These are phyloP conservation scores for Pseudocercospora pini-densiflorae DNA, from an alignment of 2,329 filamentous ascomycete species.

Conservation along the genomic window DNA sequence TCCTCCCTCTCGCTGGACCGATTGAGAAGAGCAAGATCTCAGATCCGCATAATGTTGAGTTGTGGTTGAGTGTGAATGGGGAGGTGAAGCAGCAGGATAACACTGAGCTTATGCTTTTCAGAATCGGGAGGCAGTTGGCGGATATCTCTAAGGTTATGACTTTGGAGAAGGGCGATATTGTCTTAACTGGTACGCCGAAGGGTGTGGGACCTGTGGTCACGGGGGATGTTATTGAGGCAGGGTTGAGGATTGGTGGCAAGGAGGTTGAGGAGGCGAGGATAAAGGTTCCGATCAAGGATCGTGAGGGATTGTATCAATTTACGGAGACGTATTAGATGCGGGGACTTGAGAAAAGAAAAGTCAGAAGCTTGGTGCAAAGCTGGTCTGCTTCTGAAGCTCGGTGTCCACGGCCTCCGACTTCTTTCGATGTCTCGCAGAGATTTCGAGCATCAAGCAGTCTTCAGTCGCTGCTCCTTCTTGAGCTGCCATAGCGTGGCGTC, in stretches of 20 bases:
- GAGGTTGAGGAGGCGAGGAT: slow-evolving; percentile 85
- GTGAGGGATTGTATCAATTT: slow-evolving; percentile 77
- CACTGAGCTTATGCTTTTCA: slow-evolving; percentile 93
- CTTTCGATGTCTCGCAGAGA: too few relatives aligned
- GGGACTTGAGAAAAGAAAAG: neutral
- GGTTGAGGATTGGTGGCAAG: slow-evolving; percentile 77
- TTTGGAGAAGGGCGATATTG: slow-evolving; percentile 86
- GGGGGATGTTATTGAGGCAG: slow-evolving; percentile 86
- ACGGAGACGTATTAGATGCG: slow-evolving; percentile 50
- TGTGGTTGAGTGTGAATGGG: slow-evolving; percentile 85
- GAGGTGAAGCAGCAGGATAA: slow-evolving; percentile 80
- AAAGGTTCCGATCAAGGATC: slow-evolving; percentile 81
- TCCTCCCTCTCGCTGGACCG: slow-evolving; percentile 81
- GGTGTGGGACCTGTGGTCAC: slow-evolving; percentile 85
- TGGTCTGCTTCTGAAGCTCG: too few relatives aligned
- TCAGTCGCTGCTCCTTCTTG: too few relatives aligned
- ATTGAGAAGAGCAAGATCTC: slow-evolving; percentile 81
- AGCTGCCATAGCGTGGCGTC: too few relatives aligned
- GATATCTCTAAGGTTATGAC: slow-evolving; percentile 97
- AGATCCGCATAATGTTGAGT: slow-evolving; percentile 84
- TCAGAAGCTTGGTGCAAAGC: too few relatives aligned
- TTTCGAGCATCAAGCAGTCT: too few relatives aligned
- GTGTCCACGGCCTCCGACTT: too few relatives aligned
- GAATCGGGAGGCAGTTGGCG: slow-evolving; percentile 81
- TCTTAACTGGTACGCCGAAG: slow-evolving; percentile 96